Evolutionary conservation across 192 early-diverging fungal species (phyloP).

Genomic region (Umbelopsis sp.): DNA sequence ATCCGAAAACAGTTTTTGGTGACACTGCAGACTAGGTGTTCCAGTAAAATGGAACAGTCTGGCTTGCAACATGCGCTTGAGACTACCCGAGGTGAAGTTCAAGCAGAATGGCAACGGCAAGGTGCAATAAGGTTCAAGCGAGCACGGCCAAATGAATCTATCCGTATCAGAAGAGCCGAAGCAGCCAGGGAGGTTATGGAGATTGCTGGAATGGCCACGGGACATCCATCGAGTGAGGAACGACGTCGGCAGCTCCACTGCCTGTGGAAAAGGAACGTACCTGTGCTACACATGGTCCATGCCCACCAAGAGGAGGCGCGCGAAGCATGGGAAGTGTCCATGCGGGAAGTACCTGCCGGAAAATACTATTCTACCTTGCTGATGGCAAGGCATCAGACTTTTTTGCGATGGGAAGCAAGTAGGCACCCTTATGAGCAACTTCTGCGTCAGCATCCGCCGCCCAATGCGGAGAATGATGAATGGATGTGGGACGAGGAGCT

Average conservation of each 20-base stretch:
- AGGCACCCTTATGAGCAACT: neutral
- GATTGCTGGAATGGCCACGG: neutral
- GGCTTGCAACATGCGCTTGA: neutral
- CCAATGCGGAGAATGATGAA: neutral
- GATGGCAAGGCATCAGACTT: neutral
- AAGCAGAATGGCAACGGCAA: constrained; percentile 8
- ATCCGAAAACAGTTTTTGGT: neutral
- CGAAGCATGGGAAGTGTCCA: neutral
- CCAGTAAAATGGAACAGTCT: neutral
- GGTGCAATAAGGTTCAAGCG: neutral
- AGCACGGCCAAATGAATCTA: neutral
- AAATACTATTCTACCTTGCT: neutral
- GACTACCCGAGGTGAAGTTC: neutral
- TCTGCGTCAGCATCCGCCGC: neutral
- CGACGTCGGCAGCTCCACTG: neutral
- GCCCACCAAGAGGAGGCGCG: neutral
- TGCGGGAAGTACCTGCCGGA: neutral
- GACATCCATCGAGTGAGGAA: neutral
- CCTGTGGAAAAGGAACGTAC: neutral
- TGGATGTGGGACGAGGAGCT: constrained; percentile 3
- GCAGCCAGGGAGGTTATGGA: neutral
- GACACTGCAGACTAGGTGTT: neutral
- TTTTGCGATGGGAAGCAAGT: neutral
- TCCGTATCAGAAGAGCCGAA: neutral
- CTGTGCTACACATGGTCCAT: neutral